Conservation (phyloP, 148 eudicot species). For the Cornus suecica region DNA sequence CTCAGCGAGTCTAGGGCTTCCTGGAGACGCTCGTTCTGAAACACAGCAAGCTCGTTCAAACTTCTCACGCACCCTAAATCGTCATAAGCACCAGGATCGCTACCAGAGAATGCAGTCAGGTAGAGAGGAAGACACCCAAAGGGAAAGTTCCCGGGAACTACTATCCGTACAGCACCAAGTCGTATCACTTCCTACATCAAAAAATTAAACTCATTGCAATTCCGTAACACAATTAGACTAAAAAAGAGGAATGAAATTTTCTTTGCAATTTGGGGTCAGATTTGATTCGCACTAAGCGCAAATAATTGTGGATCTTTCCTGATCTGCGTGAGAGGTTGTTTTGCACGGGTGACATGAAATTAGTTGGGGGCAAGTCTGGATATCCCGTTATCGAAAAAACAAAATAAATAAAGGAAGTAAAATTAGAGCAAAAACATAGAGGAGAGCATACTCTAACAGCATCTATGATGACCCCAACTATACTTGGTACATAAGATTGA, state of each 20-base stretch:
- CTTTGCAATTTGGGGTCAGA: no score
- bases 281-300: no score
- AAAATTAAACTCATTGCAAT: background rate
- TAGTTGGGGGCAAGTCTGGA: no score
- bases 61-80: slow-evolving; percentile 17
- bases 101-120: slow-evolving; percentile 7
- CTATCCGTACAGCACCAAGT: slow-evolving; percentile 16
- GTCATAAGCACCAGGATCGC: slow-evolving; percentile 15
- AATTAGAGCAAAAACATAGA: background rate
- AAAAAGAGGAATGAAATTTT: no score
- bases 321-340: no score
- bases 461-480: background rate
- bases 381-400: no score
- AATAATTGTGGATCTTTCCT: no score
- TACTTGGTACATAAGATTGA: background rate
- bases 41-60: slow-evolving; percentile 14
- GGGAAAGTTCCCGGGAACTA: slow-evolving; percentile 25
- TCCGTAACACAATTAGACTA: no score
- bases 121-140: slow-evolving; percentile 23
- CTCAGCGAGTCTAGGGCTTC: slow-evolving; percentile 12
- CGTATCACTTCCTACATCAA: slow-evolving; percentile 6
- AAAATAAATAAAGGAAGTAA: no score
- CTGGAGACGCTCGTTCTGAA: slow-evolving; percentile 18
- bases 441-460: slow-evolving; percentile 9
- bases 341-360: no score